Conservation (phyloP, 768 basidiomycete species). For the Boletus edulis region DNA sequence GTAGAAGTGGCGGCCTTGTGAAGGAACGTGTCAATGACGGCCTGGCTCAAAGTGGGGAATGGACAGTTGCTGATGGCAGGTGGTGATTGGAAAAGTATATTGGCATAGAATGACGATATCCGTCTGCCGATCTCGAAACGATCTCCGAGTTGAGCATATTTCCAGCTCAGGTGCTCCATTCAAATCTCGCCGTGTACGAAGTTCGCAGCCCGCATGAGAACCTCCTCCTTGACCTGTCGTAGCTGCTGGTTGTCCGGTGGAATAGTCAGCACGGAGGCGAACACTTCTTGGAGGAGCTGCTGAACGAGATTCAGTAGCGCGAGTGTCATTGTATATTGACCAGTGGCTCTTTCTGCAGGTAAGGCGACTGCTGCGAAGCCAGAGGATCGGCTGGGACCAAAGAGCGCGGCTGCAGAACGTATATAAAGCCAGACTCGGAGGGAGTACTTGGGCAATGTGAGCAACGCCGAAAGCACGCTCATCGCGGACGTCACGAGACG, state of each 20-base stretch:
- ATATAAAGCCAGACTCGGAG: slow-evolving; percentile 87
- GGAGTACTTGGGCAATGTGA: slow-evolving; percentile 73
- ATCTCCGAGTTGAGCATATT: slow-evolving; percentile 77
- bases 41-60: slow-evolving; percentile 57
- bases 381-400: slow-evolving; percentile 56
- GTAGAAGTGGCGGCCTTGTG: slow-evolving; percentile 75
- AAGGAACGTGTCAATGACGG: slow-evolving; percentile 69
- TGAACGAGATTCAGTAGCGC: slow-evolving; percentile 75
- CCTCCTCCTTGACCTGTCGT: slow-evolving; percentile 79
- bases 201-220: slow-evolving; percentile 69
- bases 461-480: slow-evolving; percentile 74
- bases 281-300: slow-evolving; percentile 72
- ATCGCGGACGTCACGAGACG: slow-evolving; percentile 81
- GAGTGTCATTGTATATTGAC: slow-evolving; percentile 80
- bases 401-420: slow-evolving; percentile 73
- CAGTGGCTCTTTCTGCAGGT: slow-evolving; percentile 64
- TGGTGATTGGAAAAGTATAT: slow-evolving; percentile 62
- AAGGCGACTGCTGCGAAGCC: slow-evolving; percentile 67
- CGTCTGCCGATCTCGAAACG: slow-evolving; percentile 79
- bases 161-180: slow-evolving; percentile 85
- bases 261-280: slow-evolving; percentile 45
- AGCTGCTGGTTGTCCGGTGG: slow-evolving; percentile 57
- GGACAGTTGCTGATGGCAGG: slow-evolving; percentile 53
- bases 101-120: slow-evolving; percentile 63
- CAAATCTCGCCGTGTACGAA: slow-evolving; percentile 89